Conservation (phyloP, 257 asterid genomes). For the Scutellaria baicalensis region DNA sequence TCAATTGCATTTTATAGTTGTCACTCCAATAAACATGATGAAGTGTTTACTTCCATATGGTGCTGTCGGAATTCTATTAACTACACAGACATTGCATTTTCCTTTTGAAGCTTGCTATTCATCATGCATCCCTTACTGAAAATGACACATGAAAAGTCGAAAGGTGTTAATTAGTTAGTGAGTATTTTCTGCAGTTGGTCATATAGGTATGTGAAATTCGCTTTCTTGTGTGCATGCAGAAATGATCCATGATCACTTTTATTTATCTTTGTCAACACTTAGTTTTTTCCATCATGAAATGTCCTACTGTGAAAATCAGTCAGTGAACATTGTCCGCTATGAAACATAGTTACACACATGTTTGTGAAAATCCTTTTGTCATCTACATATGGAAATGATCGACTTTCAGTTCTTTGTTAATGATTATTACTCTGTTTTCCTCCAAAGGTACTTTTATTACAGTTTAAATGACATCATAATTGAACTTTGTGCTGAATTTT, state of each 20-base stretch:
- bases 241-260: not conserved
- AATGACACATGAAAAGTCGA: not conserved
- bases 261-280: not conserved
- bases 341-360: not conserved
- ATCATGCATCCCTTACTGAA: not conserved
- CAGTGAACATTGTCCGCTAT: not conserved
- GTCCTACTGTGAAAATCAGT: not conserved
- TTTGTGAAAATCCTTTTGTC: not conserved
- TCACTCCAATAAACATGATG: not conserved
- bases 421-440: not conserved
- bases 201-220: not conserved
- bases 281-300: not conserved
- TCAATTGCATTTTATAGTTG: not conserved
- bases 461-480: not conserved
- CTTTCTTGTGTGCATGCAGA: not conserved
- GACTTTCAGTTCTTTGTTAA: not conserved
- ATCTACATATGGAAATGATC: not conserved
- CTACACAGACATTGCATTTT: not conserved
- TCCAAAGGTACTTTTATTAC: not conserved
- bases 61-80: not conserved
- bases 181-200: not conserved
- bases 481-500: not conserved
- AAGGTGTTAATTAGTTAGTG: not conserved
- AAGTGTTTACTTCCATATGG: not conserved
- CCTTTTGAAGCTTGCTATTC: not conserved